phyloP scores from a whole-genome alignment of 2,329 filamentous ascomycete species.

The Chaetothyriales sp. region DNA sequence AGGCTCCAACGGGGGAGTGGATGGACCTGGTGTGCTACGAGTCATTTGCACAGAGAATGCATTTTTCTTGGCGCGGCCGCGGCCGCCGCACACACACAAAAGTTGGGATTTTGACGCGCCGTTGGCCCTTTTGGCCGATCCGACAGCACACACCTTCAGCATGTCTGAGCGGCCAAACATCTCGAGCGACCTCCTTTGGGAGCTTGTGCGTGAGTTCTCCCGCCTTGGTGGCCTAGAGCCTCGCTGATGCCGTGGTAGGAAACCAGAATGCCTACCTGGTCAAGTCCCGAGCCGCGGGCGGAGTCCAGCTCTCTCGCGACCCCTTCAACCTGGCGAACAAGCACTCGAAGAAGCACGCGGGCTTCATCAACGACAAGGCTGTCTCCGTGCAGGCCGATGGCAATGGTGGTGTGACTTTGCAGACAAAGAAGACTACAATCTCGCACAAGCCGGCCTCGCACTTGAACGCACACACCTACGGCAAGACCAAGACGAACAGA shows the following conservation, averaged over 20 bases:
- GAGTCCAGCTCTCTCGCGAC: constrained; percentile 83
- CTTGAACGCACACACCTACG: constrained; percentile 53
- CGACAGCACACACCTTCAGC: background rate
- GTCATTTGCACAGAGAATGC: background rate
- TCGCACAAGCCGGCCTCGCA: constrained; percentile 59
- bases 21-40: background rate
- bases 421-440: constrained; percentile 66
- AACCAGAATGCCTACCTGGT: constrained; percentile 80
- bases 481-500: constrained; percentile 58
- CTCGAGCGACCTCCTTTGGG: constrained; percentile 86
- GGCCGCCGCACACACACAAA: background rate
- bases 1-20: background rate
- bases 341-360: constrained; percentile 85
- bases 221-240: constrained; percentile 1
- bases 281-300: constrained; percentile 69
- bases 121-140: background rate
- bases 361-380: constrained; percentile 89
- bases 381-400: constrained; percentile 59
- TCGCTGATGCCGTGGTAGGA: constrained; percentile 40
- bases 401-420: constrained; percentile 66
- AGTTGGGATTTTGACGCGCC: background rate
- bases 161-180: constrained; percentile 41
- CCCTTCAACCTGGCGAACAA: constrained; percentile 86
- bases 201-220: constrained; percentile 70
- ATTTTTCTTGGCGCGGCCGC: background rate